Evolutionary conservation across 257 asterid species (phyloP).

Genomic region (Nicotiana attenuata): DNA sequence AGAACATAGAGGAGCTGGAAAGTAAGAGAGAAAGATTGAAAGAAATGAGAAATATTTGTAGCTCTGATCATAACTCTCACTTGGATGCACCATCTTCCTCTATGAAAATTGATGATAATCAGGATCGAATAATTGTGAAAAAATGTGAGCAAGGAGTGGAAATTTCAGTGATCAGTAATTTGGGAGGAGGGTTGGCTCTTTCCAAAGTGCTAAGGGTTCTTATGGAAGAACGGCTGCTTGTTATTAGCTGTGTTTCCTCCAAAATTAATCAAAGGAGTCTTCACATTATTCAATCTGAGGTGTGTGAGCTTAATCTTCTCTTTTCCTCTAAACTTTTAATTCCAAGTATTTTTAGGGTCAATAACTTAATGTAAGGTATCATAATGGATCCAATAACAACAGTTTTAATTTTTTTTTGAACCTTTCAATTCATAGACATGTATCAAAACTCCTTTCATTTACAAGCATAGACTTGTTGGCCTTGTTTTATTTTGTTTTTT

Average conservation of each 20-base stretch:
- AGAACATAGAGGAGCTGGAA: not conserved
- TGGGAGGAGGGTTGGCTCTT: not conserved
- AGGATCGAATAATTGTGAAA: conserved; percentile 10
- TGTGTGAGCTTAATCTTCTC: not conserved
- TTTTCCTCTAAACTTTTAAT: not conserved
- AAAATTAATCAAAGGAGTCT: conserved; percentile 1
- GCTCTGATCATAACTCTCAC: not conserved
- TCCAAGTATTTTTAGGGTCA: too few species aligned
- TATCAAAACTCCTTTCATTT: too few species aligned
- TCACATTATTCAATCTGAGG: conserved; percentile 20
- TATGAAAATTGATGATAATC: not conserved
- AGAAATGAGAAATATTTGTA: not conserved
- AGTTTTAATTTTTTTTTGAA: too few species aligned
- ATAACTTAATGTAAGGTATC: too few species aligned
- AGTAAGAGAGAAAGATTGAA: not conserved
- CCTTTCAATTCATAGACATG: too few species aligned
- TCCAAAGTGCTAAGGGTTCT: conserved; percentile 15
- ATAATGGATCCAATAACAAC: too few species aligned
- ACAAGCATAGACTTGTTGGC: too few species aligned
- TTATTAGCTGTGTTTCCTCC: conserved; percentile 15
- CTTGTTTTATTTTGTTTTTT: not conserved
- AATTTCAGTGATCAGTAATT: conserved; percentile 1
- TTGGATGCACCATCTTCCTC: not conserved
- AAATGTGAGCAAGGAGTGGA: not conserved
- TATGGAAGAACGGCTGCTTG: conserved; percentile 18